Percentiles rank a stretch among this genome's conserved stretches.
phyloP scores from a whole-genome alignment of 1,284 basidiomycete genomes.

The Wolfiporia cocos region DNA sequence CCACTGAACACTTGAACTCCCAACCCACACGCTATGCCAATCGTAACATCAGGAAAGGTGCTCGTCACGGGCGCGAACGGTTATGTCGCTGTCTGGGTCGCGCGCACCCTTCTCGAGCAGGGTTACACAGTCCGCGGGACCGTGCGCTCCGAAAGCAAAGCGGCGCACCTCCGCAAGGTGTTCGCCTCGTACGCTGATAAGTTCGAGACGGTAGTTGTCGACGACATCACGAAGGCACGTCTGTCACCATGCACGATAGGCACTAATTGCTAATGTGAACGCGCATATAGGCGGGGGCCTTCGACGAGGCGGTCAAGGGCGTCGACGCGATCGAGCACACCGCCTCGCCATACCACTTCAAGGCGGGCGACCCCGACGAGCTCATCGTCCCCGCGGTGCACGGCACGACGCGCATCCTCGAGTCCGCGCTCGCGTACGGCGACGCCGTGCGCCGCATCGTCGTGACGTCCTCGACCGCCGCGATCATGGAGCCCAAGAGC shows the following conservation, averaged over 20 bases:
- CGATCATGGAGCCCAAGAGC: slow-evolving; percentile 33
- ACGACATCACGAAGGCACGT: slow-evolving; percentile 47
- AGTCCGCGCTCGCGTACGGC: slow-evolving; percentile 24
- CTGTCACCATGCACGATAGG: neutral
- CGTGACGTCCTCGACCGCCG: slow-evolving; percentile 51
- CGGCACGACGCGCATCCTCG: slow-evolving; percentile 25
- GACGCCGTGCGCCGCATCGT: slow-evolving; percentile 57
- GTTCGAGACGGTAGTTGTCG: slow-evolving; percentile 45
- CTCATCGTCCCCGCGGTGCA: slow-evolving; percentile 26
- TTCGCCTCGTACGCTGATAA: slow-evolving; percentile 41
- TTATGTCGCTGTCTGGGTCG: slow-evolving; percentile 36
- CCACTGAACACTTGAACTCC: too few species aligned
- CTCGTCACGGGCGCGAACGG: slow-evolving; percentile 38
- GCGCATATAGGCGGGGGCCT: slow-evolving; percentile 27
- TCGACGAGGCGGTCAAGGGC: slow-evolving; percentile 35
- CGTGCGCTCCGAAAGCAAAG: slow-evolving; percentile 47
- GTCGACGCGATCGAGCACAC: slow-evolving; percentile 40
- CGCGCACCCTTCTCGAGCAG: slow-evolving; percentile 31
- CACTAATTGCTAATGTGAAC: neutral
- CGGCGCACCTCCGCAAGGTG: slow-evolving; percentile 38
- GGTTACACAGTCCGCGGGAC: slow-evolving; percentile 51
- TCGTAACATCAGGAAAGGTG: slow-evolving; percentile 25
- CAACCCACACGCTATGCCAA: slow-evolving; percentile 26
- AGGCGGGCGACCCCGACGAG: slow-evolving; percentile 29
- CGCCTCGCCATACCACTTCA: slow-evolving; percentile 37